Evolutionary conservation across 2,329 filamentous ascomycete genomes (phyloP).

Genomic region (Thelonectria discophora): DNA sequence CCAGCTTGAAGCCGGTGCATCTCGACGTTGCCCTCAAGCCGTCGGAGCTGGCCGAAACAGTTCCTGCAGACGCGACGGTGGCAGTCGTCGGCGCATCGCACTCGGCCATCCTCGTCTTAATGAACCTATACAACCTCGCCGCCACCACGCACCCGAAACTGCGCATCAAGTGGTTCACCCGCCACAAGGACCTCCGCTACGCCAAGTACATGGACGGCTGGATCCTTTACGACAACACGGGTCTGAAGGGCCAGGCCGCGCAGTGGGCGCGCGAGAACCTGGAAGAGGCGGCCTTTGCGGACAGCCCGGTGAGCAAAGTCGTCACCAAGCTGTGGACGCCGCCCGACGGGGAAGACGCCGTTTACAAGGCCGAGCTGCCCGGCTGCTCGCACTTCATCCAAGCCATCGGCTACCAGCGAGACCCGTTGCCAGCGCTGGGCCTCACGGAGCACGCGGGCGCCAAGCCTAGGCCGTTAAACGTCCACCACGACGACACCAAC

Average conservation of each 20-base stretch:
- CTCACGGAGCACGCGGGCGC: constrained; percentile 34
- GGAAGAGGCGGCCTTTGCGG: constrained; percentile 58
- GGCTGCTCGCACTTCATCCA: constrained; percentile 63
- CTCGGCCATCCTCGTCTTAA: constrained; percentile 68
- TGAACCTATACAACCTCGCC: constrained; percentile 66
- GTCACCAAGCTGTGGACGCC: constrained; percentile 58
- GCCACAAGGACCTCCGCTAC: constrained; percentile 65
- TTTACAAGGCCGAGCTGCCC: constrained; percentile 57
- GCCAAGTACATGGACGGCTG: constrained; percentile 69
- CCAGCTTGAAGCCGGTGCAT: constrained; percentile 44
- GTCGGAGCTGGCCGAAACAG: constrained; percentile 51
- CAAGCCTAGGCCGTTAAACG: constrained; percentile 52
- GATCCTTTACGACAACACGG: constrained; percentile 72
- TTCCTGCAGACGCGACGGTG: constrained; percentile 51
- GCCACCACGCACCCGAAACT: constrained; percentile 60
- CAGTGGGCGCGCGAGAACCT: constrained; percentile 67
- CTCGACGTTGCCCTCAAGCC: constrained; percentile 67
- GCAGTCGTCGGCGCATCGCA: constrained; percentile 70
- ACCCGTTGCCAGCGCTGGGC: constrained; percentile 58
- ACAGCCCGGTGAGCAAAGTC: constrained; percentile 56
- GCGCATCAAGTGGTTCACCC: constrained; percentile 68
- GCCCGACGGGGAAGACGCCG: constrained; percentile 52
- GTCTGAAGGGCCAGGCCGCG: constrained; percentile 69
- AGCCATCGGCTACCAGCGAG: constrained; percentile 65
- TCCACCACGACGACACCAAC: constrained; percentile 51